Conservation (phyloP, 441 rosid species). For the Gossypium laxum region DNA sequence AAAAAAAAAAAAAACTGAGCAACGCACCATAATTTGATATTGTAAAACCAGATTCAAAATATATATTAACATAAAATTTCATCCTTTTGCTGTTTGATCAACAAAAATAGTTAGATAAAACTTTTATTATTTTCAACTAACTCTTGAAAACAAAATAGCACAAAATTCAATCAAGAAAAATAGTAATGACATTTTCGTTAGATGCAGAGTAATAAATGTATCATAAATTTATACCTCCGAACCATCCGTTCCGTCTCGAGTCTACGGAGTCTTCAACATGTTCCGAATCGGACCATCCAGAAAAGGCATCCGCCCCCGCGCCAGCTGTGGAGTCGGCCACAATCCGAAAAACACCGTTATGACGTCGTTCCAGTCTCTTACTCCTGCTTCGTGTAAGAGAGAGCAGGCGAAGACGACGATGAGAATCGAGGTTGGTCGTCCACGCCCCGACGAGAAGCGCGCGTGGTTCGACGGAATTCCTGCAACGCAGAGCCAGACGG, state of each 20-base stretch:
- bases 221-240: constrained; percentile 32
- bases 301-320: constrained; percentile 24
- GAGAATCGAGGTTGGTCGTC: constrained; percentile 22
- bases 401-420: constrained; percentile 14
- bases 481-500: constrained; percentile 33
- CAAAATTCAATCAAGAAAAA: not conserved
- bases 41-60: not conserved
- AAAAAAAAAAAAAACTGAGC: not conserved
- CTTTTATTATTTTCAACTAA: not conserved
- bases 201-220: not conserved
- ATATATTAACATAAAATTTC: no score
- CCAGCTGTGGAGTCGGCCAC: constrained; percentile 25
- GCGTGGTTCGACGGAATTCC: constrained; percentile 18
- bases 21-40: not conserved
- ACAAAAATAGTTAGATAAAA: not conserved
- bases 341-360: constrained; percentile 22
- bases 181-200: not conserved
- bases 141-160: not conserved
- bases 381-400: constrained; percentile 21
- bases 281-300: constrained; percentile 64
- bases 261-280: constrained; percentile 25
- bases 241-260: constrained; percentile 34
- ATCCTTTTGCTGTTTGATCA: not conserved
- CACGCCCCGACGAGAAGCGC: constrained; percentile 22
- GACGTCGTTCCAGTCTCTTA: constrained; percentile 16